Evolutionary conservation across 2,329 filamentous ascomycete species (phyloP).

Genomic region (Verticillium albo-atrum): DNA sequence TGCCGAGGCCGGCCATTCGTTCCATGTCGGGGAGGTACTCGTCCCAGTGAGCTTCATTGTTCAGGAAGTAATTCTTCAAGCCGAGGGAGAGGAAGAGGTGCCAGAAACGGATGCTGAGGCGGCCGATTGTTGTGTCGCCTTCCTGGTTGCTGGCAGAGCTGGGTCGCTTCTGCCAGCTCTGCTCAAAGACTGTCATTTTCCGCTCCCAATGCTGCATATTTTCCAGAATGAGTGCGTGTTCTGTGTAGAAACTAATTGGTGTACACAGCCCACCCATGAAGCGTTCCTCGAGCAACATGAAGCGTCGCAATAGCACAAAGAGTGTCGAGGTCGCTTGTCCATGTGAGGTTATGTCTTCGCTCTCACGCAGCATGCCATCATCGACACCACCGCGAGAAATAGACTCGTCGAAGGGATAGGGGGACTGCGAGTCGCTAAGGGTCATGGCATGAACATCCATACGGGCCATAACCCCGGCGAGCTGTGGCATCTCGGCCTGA

Average conservation of each 20-base stretch:
- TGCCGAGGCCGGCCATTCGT: not conserved
- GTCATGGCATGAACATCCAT: constrained; percentile 29
- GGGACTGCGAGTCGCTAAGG: constrained; percentile 24
- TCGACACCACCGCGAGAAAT: not conserved
- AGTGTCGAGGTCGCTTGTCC: not conserved
- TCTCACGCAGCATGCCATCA: not conserved
- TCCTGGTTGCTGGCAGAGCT: not conserved
- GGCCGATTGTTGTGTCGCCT: not conserved
- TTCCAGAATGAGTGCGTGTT: not conserved
- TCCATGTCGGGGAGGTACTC: not conserved
- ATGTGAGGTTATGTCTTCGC: not conserved
- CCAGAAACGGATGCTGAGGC: not conserved
- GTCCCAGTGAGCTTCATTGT: not conserved
- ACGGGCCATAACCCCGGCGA: constrained; percentile 18
- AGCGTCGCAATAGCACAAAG: not conserved
- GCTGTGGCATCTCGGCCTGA: not conserved
- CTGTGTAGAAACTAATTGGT: not conserved
- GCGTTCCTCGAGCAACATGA: not conserved
- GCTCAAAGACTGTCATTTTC: not conserved
- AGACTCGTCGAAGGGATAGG: constrained; percentile 18
- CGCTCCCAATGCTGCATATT: not conserved
- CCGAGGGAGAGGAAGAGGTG: not conserved
- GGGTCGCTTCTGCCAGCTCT: not conserved
- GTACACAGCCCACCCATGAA: not conserved
- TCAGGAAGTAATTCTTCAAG: not conserved